Conservation (phyloP, 805 yeast genomes). For the Sugiyamaella mastotermitis region DNA sequence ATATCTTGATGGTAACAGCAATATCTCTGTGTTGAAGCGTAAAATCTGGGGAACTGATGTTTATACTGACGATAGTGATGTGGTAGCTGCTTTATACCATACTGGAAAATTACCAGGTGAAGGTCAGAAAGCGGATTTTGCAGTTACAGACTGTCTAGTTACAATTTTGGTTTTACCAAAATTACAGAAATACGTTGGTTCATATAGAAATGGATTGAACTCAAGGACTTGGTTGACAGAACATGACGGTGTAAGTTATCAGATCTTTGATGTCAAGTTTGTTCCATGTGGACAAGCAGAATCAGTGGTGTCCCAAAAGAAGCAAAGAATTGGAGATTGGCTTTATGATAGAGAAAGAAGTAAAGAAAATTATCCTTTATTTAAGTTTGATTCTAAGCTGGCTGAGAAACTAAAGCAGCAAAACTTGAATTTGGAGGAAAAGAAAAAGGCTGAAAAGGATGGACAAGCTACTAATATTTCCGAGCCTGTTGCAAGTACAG, state of each 20-base stretch:
- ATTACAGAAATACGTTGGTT: constrained; percentile 58
- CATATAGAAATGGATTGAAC: constrained; percentile 59
- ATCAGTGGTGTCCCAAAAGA: constrained; percentile 25
- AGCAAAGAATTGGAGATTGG: constrained; percentile 31
- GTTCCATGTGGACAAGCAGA: constrained; percentile 29
- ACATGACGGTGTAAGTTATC: constrained; percentile 78
- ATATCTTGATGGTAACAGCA: constrained; percentile 34
- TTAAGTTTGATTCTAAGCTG: constrained; percentile 6
- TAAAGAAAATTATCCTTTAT: constrained; percentile 10
- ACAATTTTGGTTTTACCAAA: constrained; percentile 63
- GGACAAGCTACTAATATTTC: too few relatives aligned
- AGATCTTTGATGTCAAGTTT: constrained; percentile 47
- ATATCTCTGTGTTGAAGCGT: constrained; percentile 38
- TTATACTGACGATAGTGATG: constrained; percentile 90
- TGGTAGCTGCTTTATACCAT: constrained; percentile 69
- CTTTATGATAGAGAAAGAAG: constrained; percentile 13
- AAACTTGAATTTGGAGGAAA: too few relatives aligned
- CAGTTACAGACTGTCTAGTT: constrained; percentile 43
- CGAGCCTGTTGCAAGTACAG: too few relatives aligned
- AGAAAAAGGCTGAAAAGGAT: too few relatives aligned
- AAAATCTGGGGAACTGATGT: constrained; percentile 89
- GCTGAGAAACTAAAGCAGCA: too few relatives aligned
- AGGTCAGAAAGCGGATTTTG: constrained; percentile 15
- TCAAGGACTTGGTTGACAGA: constrained; percentile 65
- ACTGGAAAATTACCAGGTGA: constrained; percentile 52